Evolutionary conservation across 2,329 filamentous ascomycete genomes (phyloP).

Genomic region (Gaeumannomyces sp.): DNA sequence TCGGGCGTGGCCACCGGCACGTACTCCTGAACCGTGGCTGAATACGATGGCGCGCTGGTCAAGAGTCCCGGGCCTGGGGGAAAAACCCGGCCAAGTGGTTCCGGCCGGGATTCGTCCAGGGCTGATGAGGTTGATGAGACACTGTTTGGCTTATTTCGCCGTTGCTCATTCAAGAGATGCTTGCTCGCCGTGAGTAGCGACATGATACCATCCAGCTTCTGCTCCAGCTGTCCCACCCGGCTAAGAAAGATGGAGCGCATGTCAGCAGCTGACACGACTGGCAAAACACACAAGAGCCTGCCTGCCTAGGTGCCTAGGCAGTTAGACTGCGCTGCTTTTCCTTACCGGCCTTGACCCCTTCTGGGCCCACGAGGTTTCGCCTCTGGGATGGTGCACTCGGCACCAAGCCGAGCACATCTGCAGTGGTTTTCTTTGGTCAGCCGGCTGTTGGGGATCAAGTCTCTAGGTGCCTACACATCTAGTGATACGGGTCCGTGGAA

Average conservation of each 20-base stretch:
- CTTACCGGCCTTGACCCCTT: conserved; percentile 17
- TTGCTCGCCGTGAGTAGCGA: conserved; percentile 29
- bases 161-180: conserved; percentile 15
- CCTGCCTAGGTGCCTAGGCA: background rate
- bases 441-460: background rate
- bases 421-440: background rate
- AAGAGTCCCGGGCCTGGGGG: background rate
- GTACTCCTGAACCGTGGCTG: background rate
- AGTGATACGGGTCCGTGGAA: too few relatives aligned
- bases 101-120: background rate
- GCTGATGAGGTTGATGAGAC: too few relatives aligned
- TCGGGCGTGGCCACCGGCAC: background rate
- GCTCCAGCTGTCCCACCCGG: conserved; percentile 31
- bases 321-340: background rate
- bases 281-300: background rate
- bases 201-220: conserved; percentile 33
- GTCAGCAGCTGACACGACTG: background rate
- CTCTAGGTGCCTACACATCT: too few relatives aligned
- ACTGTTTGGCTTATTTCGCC: background rate
- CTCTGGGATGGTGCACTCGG: conserved; percentile 17
- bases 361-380: conserved; percentile 18
- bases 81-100: background rate
- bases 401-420: conserved; percentile 16
- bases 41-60: background rate
- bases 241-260: conserved; percentile 15